phyloP scores from a whole-genome alignment of 1,139 yeast genomes.

The Geotrichum macrosporum region DNA sequence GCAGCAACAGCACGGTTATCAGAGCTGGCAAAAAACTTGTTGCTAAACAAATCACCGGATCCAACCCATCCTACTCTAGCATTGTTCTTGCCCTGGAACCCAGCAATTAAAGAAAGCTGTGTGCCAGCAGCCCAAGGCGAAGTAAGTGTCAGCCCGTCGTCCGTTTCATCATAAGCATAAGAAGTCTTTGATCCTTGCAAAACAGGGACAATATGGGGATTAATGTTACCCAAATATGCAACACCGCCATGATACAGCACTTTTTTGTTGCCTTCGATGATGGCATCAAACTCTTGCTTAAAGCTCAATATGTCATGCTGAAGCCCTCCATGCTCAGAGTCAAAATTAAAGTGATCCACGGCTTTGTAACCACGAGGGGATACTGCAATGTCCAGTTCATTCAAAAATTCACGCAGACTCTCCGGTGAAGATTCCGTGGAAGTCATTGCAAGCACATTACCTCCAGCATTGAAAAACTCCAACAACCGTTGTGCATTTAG shows the following conservation, averaged over 20 bases:
- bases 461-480: constrained; percentile 60
- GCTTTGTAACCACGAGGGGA: constrained; percentile 69
- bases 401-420: constrained; percentile 60
- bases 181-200: constrained; percentile 66
- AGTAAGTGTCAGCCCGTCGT: constrained; percentile 42
- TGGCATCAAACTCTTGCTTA: constrained; percentile 18
- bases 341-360: constrained; percentile 59
- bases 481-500: constrained; percentile 44
- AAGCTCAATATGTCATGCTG: constrained; percentile 25
- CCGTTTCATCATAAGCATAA: constrained; percentile 48
- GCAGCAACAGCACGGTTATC: constrained; percentile 39
- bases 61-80: constrained; percentile 85
- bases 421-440: constrained; percentile 61
- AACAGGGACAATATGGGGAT: constrained; percentile 61
- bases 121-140: constrained; percentile 73
- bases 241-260: constrained; percentile 46
- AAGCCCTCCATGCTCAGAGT: constrained; percentile 24
- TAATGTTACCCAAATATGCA: constrained; percentile 57
- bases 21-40: constrained; percentile 35
- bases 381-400: constrained; percentile 79
- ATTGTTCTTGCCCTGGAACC: constrained; percentile 73
- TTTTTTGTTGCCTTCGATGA: constrained; percentile 21
- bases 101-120: constrained; percentile 75
- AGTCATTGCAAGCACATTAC: constrained; percentile 66
- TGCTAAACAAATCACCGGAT: constrained; percentile 48